Conservation (phyloP, 306 rosid genomes). For the Phaseolus lunatus region DNA sequence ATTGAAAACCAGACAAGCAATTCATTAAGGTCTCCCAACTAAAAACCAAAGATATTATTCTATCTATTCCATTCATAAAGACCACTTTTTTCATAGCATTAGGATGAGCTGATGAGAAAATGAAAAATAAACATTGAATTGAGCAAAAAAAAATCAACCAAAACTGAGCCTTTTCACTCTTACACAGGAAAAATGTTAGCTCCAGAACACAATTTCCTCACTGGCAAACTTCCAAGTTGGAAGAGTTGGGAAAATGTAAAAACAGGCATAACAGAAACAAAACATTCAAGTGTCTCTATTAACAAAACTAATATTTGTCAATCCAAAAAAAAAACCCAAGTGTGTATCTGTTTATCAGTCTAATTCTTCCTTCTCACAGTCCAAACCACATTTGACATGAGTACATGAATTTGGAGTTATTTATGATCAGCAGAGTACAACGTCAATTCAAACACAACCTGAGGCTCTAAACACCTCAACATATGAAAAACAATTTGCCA, state of each 20-base stretch:
- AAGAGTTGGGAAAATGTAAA: not conserved
- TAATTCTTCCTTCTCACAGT: no score
- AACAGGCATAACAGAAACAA: not conserved
- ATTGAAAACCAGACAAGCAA: not conserved
- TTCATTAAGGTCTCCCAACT: not conserved
- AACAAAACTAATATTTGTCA: no score
- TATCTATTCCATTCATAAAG: not conserved
- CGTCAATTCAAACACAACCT: not conserved
- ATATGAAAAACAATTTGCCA: not conserved
- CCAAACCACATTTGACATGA: not conserved
- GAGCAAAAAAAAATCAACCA: not conserved
- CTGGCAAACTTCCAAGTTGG: not conserved
- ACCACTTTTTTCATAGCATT: not conserved
- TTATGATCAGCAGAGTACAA: not conserved
- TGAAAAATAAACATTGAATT: not conserved
- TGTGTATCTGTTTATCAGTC: no score
- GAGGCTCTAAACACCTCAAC: not conserved
- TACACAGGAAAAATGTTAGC: not conserved
- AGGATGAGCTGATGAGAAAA: constrained; percentile 9
- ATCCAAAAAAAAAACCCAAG: no score
- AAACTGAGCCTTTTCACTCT: not conserved
- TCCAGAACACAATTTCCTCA: not conserved
- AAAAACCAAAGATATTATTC: not conserved
- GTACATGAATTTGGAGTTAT: no score
- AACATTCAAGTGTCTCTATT: not conserved